Base-by-base conservation (phyloP, 108 stramenopile species). In the Cyclotella kingstonii region DNA sequence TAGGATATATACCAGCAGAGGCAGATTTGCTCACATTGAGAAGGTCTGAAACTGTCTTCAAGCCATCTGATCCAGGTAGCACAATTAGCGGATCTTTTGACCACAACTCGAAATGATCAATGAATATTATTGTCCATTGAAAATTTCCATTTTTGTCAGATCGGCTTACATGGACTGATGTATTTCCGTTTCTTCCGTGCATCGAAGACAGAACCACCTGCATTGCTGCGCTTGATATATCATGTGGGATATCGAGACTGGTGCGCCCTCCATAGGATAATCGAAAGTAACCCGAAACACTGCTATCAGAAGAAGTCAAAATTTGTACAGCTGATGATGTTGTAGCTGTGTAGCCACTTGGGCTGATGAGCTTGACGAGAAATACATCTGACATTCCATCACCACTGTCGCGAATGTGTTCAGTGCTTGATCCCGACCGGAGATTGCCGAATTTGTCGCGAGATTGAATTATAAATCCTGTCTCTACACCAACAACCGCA, bases 371-470 rank as follows among this genome's bases (percentile, higher is more conserved):
- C 21, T 77, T 70, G 18, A 87, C 68, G 12, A 90, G 42, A 73
- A 92, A 92, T 12, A 66, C 58, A 61, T 92, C 91, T 11, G 79
- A 81, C 41, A 47, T 64, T 4, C 90, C 90, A 41, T 87, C 81
- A 4, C 83, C 84, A 40, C 52, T 68, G 56, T 77, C 81, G 17
- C 33, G 52, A 57, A 83, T 46, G 43, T 74, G 44, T 3, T 54
- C 43, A 34, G 75, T 76, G 23, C 85, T 74, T 25, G 85, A 65
- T 33, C 75, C 75, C 14, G 62, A 68, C 27, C 87, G 65, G 26
- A 87, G 40, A 59, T 94, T 94, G 17, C 88, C 90, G 68, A 91
- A 94, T 31, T 79, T 77, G 65, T 94, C 93, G 14, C 87, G 63
- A 6, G 86, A 80, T 39, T 83, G 54, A 27, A 94, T 63, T 6